phyloP scores from a whole-genome alignment of 208 protist genomes.

The Acanthamoeba lenticulata region DNA sequence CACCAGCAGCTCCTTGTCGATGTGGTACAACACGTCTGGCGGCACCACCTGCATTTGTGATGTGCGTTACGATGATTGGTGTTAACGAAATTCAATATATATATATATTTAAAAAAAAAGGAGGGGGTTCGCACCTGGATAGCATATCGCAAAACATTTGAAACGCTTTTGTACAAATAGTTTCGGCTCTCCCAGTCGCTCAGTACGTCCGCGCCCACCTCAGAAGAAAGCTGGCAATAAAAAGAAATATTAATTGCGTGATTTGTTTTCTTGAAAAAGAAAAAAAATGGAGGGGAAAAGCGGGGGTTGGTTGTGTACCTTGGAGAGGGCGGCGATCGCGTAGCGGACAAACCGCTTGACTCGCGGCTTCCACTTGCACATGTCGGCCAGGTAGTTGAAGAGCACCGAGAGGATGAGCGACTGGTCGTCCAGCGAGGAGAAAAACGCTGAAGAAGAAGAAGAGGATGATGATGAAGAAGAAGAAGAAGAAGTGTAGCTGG shows the following conservation, averaged over 20 bases:
- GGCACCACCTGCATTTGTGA: background rate
- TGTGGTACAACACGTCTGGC: slow-evolving; percentile 15
- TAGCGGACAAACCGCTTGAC: background rate
- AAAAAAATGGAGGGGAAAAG: background rate
- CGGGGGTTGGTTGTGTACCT: background rate
- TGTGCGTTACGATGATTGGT: no score
- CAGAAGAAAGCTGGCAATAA: background rate
- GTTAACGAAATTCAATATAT: background rate
- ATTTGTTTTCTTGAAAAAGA: no score
- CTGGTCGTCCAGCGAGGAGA: background rate
- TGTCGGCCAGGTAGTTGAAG: background rate
- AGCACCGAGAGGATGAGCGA: slow-evolving; percentile 1
- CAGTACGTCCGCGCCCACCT: background rate
- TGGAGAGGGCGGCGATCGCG: background rate
- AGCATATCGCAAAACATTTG: slow-evolving; percentile 27
- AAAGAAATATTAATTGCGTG: no score
- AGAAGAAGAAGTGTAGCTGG: background rate
- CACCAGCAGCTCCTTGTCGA: background rate
- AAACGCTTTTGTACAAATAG: slow-evolving; percentile 22
- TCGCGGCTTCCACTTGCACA: slow-evolving; percentile 34
- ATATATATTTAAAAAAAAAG: no score
- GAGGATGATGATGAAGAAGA: background rate
- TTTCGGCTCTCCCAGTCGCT: slow-evolving; percentile 17
- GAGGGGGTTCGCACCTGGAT: background rate
- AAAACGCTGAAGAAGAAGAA: background rate